phyloP scores from a whole-genome alignment of 139 green algal species.

The Micractinium conductrix region DNA sequence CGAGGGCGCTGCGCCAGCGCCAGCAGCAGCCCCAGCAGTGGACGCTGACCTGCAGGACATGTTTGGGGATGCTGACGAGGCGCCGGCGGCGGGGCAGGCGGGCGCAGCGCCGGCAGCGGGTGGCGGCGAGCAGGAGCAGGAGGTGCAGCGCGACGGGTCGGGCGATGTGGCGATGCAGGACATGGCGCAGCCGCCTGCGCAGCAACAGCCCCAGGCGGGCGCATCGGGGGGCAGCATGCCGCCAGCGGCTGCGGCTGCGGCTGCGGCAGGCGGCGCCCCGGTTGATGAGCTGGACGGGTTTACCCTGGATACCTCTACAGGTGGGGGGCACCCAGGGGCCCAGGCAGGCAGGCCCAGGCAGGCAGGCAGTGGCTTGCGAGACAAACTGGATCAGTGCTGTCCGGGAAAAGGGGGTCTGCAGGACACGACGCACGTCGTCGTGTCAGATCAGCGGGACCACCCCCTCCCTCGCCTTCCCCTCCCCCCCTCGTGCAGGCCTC shows the following conservation, averaged over 20 bases:
- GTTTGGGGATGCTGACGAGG: conserved; percentile 30
- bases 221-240: not conserved
- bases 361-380: not conserved
- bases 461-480: no score
- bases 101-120: no score
- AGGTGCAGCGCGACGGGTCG: not conserved
- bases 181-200: not conserved
- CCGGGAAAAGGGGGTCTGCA: no score
- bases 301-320: conserved; percentile 26
- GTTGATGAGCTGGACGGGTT: conserved; percentile 34
- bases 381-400: not conserved
- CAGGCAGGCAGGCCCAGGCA: not conserved
- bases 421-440: no score
- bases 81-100: not conserved
- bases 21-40: conserved; percentile 11
- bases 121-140: not conserved
- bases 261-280: not conserved
- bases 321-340: not conserved
- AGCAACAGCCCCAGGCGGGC: not conserved
- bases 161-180: conserved; percentile 15
- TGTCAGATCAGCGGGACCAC: no score
- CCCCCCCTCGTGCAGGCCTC: not conserved
- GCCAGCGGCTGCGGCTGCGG: not conserved
- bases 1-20: not conserved
- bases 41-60: conserved; percentile 55